phyloP scores from a whole-genome alignment of 176 grass and related monocot species.

The Aegilops tauschii region DNA sequence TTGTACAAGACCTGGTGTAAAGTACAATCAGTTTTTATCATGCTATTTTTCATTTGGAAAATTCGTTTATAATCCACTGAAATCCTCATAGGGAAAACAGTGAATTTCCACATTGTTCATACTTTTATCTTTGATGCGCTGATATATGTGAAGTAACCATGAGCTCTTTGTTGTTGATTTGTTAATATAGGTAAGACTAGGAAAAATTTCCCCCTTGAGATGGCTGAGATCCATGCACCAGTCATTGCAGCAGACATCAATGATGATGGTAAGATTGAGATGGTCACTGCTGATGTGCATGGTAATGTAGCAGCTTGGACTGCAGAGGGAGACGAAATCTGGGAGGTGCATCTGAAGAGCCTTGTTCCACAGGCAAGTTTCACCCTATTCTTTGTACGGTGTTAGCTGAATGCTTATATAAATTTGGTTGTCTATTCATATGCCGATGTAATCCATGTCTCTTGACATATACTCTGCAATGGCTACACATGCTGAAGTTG shows the following conservation, averaged over 20 bases:
- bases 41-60: constrained; percentile 11
- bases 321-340: constrained; percentile 88
- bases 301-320: constrained; percentile 97
- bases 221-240: constrained; percentile 91
- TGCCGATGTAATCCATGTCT: not conserved
- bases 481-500: not conserved
- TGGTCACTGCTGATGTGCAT: constrained; percentile 85
- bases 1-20: constrained; percentile 19
- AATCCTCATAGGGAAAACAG: not conserved
- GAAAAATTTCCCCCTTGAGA: constrained; percentile 90
- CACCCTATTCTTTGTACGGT: constrained; percentile 1
- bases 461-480: constrained; percentile 1
- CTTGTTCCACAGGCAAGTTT: constrained; percentile 80
- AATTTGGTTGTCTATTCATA: constrained; percentile 12
- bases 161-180: constrained; percentile 12
- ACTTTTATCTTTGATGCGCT: not conserved
- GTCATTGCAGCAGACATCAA: constrained; percentile 89
- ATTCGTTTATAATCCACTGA: not conserved
- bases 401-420: not conserved
- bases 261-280: constrained; percentile 96
- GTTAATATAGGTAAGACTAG: constrained; percentile 67
- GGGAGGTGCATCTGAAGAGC: constrained; percentile 95
- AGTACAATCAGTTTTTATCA: constrained; percentile 10
- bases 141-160: not conserved
- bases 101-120: not conserved